Evolutionary conservation across 768 basidiomycete species (phyloP).

Genomic region (Tylopilus intermedius): DNA sequence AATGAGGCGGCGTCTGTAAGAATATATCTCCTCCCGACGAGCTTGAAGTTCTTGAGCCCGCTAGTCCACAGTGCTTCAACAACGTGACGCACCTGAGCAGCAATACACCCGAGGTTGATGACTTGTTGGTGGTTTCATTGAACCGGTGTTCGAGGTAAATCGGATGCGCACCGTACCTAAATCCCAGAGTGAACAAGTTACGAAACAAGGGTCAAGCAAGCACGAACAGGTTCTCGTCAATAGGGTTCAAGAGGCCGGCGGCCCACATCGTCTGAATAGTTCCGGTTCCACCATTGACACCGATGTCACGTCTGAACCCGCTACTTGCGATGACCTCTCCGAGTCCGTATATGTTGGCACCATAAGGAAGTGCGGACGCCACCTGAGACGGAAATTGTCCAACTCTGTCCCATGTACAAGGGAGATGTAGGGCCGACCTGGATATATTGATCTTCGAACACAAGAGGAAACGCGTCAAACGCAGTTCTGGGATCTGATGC

Average conservation of each 20-base stretch:
- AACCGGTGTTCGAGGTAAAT: slow-evolving; percentile 69
- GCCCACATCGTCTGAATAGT: slow-evolving; percentile 67
- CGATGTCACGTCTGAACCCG: slow-evolving; percentile 59
- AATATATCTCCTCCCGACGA: slow-evolving; percentile 66
- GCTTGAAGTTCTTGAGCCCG: slow-evolving; percentile 30
- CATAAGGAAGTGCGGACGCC: slow-evolving; percentile 57
- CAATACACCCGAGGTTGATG: slow-evolving; percentile 70
- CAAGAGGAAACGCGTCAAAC: slow-evolving; percentile 58
- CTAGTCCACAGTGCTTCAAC: not conserved
- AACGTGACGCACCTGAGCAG: slow-evolving; percentile 46
- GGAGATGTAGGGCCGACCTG: slow-evolving; percentile 38
- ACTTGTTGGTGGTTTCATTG: slow-evolving; percentile 41
- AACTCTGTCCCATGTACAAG: not conserved
- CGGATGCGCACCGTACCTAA: slow-evolving; percentile 64
- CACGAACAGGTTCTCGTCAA: slow-evolving; percentile 57
- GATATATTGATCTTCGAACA: slow-evolving; percentile 76
- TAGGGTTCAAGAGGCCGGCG: slow-evolving; percentile 53
- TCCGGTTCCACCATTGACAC: slow-evolving; percentile 41
- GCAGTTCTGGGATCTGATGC: slow-evolving; percentile 45
- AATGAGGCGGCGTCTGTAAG: slow-evolving; percentile 51
- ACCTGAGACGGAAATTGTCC: slow-evolving; percentile 33
- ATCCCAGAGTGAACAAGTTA: not conserved
- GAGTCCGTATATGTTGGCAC: slow-evolving; percentile 71
- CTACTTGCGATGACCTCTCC: slow-evolving; percentile 68
- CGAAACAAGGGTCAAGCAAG: slow-evolving; percentile 2